phyloP scores from a whole-genome alignment of 139 green algal genomes.

The Chlorella sp. region DNA sequence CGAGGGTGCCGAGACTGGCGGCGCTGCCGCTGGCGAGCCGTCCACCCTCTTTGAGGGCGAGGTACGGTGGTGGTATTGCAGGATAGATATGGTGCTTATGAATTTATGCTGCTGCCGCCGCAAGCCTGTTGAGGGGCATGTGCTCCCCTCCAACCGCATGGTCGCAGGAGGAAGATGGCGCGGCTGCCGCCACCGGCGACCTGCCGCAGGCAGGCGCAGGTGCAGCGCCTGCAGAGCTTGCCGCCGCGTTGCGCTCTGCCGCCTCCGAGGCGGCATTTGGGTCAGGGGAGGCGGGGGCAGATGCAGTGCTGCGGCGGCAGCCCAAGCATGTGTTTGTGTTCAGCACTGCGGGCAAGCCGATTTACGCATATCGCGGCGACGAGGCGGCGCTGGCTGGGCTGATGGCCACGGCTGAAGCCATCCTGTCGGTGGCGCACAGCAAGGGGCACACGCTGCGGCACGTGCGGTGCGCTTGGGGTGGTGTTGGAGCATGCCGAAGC shows the following conservation, averaged over 20 bases:
- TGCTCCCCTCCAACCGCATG: not conserved
- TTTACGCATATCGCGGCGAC: constrained; percentile 35
- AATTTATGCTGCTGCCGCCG: too few species aligned
- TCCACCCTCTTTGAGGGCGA: not conserved
- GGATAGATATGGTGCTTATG: too few species aligned
- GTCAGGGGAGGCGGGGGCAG: not conserved
- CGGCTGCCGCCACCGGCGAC: not conserved
- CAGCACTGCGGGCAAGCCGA: constrained; percentile 43
- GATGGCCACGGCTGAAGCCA: constrained; percentile 39
- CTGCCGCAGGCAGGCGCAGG: not conserved
- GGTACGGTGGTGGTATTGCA: not conserved
- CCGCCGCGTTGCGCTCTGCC: too few species aligned
- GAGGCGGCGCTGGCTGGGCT: constrained; percentile 34
- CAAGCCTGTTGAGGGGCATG: not conserved
- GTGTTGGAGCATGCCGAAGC: not conserved
- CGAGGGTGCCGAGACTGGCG: not conserved
- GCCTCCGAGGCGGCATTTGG: too few species aligned
- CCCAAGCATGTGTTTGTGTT: constrained; percentile 46
- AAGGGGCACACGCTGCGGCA: constrained; percentile 18
- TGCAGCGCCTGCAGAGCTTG: too few species aligned
- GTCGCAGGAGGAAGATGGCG: not conserved
- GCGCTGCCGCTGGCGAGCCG: not conserved
- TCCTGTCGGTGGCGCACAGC: constrained; percentile 42
- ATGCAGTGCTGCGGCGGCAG: not conserved
- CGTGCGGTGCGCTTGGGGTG: not conserved